A percentile compares a stretch with the other conserved stretches of the same genome.
Evolutionary conservation across 2,329 filamentous ascomycete genomes (phyloP).

Genomic region (Verruconis gallopava): DNA sequence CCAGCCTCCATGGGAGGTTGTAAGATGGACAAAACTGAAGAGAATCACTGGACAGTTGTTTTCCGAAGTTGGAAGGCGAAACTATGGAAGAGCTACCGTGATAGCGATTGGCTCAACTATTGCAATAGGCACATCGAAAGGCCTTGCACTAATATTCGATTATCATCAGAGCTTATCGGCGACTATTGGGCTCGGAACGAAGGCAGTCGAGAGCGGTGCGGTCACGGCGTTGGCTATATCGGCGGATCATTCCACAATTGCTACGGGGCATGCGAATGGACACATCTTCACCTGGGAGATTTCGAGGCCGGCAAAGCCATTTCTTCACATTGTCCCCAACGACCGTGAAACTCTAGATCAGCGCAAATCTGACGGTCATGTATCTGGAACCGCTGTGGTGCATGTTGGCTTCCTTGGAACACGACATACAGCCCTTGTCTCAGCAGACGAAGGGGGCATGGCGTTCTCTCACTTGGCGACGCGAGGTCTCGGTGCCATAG

Average conservation of each 20-base stretch:
- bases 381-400: conserved; percentile 62
- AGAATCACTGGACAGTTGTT: conserved; percentile 85
- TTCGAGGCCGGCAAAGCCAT: conserved; percentile 66
- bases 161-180: conserved; percentile 91
- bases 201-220: conserved; percentile 82
- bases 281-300: conserved; percentile 97
- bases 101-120: conserved; percentile 79
- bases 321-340: conserved; percentile 72
- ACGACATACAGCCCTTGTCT: conserved; percentile 85
- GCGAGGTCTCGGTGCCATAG: conserved; percentile 74
- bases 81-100: conserved; percentile 84
- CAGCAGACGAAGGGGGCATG: conserved; percentile 91
- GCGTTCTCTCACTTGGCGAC: conserved; percentile 95
- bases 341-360: conserved; percentile 51
- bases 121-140: conserved; percentile 84
- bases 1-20: conserved; percentile 87
- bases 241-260: conserved; percentile 84
- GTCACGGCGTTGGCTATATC: conserved; percentile 82
- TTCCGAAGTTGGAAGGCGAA: conserved; percentile 81
- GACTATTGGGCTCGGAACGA: conserved; percentile 86
- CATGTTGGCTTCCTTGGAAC: conserved; percentile 94
- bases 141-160: conserved; percentile 90
- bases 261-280: conserved; percentile 77
- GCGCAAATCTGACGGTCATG: conserved; percentile 66
- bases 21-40: conserved; percentile 86